phyloP scores from a whole-genome alignment of 768 basidiomycete genomes.

The Boletus vermiculosoides region DNA sequence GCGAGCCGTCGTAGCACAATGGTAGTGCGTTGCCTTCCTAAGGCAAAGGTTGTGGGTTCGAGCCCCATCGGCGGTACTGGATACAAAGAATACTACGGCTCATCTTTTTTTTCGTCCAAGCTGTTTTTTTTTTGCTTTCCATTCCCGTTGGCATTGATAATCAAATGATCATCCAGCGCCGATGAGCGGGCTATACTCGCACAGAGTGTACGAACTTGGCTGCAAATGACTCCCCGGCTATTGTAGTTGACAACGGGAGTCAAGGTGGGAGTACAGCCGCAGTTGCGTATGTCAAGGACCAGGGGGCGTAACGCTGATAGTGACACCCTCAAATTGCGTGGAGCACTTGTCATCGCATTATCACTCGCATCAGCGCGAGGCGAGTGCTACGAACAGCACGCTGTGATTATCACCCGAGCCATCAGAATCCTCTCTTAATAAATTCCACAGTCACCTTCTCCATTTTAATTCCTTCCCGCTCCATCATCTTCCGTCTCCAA shows the following conservation, averaged over 20 bases:
- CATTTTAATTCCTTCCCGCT: not conserved
- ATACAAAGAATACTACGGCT: conserved; percentile 19
- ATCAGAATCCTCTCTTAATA: not conserved
- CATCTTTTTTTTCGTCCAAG: conserved; percentile 4
- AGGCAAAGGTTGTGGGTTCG: conserved; percentile 41
- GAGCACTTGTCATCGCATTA: conserved; percentile 1
- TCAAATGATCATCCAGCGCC: not conserved
- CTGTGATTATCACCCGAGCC: conserved; percentile 5
- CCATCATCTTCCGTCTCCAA: not conserved
- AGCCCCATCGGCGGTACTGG: conserved; percentile 39
- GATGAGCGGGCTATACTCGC: not conserved
- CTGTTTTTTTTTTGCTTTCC: not conserved
- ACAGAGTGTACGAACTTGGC: not conserved
- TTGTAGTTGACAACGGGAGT: not conserved
- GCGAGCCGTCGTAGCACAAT: conserved; percentile 39
- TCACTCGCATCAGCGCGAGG: conserved; percentile 5
- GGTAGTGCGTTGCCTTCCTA: conserved; percentile 41
- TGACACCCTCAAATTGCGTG: not conserved
- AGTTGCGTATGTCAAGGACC: not conserved
- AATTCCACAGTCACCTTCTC: not conserved
- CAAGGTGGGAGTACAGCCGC: not conserved
- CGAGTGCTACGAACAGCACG: not conserved
- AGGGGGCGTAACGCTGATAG: not conserved
- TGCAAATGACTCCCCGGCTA: not conserved
- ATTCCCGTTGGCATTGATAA: not conserved